Conservation (phyloP, 2,329 filamentous ascomycete genomes). For the Pseudogymnoascus sp. region DNA sequence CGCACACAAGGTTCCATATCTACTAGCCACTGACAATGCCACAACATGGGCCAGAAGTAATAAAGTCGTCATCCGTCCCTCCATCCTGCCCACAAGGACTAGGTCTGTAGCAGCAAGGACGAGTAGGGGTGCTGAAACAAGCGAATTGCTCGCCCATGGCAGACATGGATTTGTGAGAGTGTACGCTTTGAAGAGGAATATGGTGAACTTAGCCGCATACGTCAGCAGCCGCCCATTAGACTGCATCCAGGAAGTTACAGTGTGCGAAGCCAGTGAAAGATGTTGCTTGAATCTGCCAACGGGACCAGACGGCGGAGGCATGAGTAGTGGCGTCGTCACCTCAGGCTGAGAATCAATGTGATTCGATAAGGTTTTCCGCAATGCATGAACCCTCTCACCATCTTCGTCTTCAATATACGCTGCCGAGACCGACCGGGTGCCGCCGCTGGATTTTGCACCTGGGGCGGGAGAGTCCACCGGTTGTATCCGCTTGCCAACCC, state of each 20-base stretch:
- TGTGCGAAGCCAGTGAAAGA: conserved; percentile 29
- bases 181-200: conserved; percentile 63
- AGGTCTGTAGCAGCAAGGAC: conserved; percentile 60
- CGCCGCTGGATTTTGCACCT: conserved; percentile 20
- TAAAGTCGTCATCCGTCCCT: conserved; percentile 31
- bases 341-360: not conserved
- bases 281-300: conserved; percentile 25
- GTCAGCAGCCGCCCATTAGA: conserved; percentile 28
- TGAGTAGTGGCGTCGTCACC: conserved; percentile 29
- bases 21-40: conserved; percentile 34
- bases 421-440: conserved; percentile 21
- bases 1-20: conserved; percentile 29
- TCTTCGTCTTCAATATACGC: conserved; percentile 26
- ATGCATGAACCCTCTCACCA: conserved; percentile 3
- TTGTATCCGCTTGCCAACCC: conserved; percentile 24
- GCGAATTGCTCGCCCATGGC: conserved; percentile 58
- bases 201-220: conserved; percentile 41
- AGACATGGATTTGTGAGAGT: conserved; percentile 61
- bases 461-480: conserved; percentile 26
- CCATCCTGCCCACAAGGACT: conserved; percentile 33
- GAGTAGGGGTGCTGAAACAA: conserved; percentile 59
- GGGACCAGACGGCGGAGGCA: conserved; percentile 32
- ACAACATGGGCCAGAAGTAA: conserved; percentile 40
- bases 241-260: conserved; percentile 25
- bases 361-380: not conserved